Evolutionary conservation across 2,329 filamentous ascomycete species (phyloP).

Genomic region (Aspergillus sp.): DNA sequence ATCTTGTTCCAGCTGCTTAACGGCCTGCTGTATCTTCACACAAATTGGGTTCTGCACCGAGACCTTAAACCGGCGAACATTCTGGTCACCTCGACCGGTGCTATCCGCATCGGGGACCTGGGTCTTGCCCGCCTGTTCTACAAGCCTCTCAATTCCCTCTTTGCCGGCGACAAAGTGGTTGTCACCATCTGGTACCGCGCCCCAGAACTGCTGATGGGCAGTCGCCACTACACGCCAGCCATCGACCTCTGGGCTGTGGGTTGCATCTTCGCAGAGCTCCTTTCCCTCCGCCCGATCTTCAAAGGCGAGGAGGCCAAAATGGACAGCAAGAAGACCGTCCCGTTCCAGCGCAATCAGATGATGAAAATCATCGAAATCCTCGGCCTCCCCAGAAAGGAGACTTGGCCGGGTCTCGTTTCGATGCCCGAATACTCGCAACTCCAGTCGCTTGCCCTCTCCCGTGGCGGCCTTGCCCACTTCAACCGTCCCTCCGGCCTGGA

Average conservation of each 20-base stretch:
- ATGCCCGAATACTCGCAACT: conserved; percentile 84
- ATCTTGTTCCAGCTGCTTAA: conserved; percentile 95
- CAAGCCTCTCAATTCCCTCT: conserved; percentile 85
- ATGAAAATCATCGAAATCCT: conserved; percentile 97
- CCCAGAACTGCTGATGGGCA: conserved; percentile 83
- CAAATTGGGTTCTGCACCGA: conserved; percentile 93
- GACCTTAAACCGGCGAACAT: conserved; percentile 98
- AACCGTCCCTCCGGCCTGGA: conserved; percentile 55
- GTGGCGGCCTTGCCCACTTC: conserved; percentile 40
- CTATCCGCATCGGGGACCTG: conserved; percentile 90
- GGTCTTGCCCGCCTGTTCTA: conserved; percentile 87
- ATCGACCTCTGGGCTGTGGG: conserved; percentile 97
- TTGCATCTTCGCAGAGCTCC: conserved; percentile 91
- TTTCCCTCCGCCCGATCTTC: conserved; percentile 87
- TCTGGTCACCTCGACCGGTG: conserved; percentile 84
- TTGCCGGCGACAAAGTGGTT: conserved; percentile 92
- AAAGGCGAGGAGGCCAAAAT: conserved; percentile 99
- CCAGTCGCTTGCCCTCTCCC: conserved; percentile 37
- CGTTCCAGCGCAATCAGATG: conserved; percentile 98
- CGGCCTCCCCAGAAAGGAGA: conserved; percentile 77
- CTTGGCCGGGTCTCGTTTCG: conserved; percentile 72
- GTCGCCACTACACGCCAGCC: conserved; percentile 91
- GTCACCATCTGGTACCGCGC: conserved; percentile 99
- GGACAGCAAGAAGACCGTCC: conserved; percentile 95
- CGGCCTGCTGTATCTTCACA: conserved; percentile 87